Evolutionary conservation across 306 rosid genomes (phyloP).

Genomic region (Medicago truncatula): DNA sequence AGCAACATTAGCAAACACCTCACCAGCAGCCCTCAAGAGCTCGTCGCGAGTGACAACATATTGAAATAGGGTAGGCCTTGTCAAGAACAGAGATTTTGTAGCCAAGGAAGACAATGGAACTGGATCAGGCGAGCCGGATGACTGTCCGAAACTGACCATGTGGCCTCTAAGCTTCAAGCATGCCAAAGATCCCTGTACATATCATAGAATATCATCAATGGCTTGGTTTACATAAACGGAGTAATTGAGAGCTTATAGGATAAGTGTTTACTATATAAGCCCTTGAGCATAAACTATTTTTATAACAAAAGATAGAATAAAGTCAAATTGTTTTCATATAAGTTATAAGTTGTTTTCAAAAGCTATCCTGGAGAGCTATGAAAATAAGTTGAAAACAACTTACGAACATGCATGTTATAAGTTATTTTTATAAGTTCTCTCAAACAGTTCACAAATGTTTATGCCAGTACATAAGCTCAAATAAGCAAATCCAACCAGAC

Average conservation of each 20-base stretch:
- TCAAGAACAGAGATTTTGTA: conserved; percentile 75
- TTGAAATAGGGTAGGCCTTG: conserved; percentile 75
- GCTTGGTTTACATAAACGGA: background rate
- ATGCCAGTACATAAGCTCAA: background rate
- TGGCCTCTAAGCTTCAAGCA: conserved; percentile 75
- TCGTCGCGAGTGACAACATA: conserved; percentile 68
- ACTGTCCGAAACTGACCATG: conserved; percentile 90
- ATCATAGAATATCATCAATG: background rate
- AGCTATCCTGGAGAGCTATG: background rate
- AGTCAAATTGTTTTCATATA: background rate
- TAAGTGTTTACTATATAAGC: too few species aligned
- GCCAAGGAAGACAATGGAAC: conserved; percentile 76
- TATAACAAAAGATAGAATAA: background rate
- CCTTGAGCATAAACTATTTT: background rate
- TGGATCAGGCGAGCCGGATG: conserved; percentile 89
- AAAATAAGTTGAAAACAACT: background rate
- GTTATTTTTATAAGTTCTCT: background rate
- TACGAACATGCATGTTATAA: too few species aligned
- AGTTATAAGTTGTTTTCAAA: background rate
- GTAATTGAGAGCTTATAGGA: too few species aligned
- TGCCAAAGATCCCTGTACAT: conserved; percentile 75
- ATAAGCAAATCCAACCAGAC: background rate
- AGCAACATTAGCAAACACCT: conserved; percentile 66
- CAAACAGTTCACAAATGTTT: background rate
- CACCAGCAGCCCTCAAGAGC: conserved; percentile 72